Conservation (phyloP, 139 green algal genomes). For the Chlamydomonas sphaeroides region DNA sequence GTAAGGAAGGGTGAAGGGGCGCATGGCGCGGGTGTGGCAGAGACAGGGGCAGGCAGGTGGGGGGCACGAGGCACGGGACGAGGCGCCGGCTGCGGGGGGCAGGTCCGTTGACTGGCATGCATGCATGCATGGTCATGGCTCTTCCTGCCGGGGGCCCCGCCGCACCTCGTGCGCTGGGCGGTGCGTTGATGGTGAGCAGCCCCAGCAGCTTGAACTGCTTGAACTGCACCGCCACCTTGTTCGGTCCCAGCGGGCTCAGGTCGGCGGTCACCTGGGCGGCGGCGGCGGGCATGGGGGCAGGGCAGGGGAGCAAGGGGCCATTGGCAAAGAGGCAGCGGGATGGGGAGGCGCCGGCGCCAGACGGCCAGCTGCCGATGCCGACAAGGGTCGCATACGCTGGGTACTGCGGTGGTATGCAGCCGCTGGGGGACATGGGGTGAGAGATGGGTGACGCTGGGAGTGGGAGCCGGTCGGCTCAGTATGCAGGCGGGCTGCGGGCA, state of each 20-base stretch:
- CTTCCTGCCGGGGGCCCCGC: neutral
- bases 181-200: constrained; percentile 78
- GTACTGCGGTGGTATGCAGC: too few relatives aligned
- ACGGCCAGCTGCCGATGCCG: too few relatives aligned
- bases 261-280: constrained; percentile 62
- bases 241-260: constrained; percentile 67
- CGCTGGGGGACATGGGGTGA: too few relatives aligned
- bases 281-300: neutral
- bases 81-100: neutral
- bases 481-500: too few relatives aligned
- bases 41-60: neutral
- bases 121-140: too few relatives aligned
- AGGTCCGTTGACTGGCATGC: too few relatives aligned
- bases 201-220: constrained; percentile 77
- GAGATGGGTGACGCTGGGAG: too few relatives aligned
- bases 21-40: neutral
- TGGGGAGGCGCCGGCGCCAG: neutral
- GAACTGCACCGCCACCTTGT: constrained; percentile 82
- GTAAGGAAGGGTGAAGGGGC: neutral
- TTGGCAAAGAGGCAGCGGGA: neutral
- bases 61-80: neutral
- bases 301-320: too few relatives aligned
- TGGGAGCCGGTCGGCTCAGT: too few relatives aligned
- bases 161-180: constrained; percentile 60
- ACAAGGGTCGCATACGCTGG: too few relatives aligned